phyloP scores from a whole-genome alignment of 495 filamentous ascomycete genomes.

The Lophium mytilinum region DNA sequence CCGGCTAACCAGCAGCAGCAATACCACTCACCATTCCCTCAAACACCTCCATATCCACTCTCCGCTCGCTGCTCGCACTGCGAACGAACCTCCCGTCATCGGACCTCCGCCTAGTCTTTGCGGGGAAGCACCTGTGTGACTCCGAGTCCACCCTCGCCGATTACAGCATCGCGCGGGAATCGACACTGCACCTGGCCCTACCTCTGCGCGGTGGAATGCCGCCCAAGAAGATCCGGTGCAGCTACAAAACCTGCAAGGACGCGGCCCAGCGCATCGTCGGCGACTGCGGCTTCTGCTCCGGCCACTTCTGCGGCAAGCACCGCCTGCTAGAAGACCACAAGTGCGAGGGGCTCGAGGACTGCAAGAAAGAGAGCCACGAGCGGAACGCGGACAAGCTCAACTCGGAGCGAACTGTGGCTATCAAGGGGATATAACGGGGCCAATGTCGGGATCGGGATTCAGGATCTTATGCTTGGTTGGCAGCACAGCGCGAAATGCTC shows the following conservation, averaged over 20 bases:
- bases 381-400: constrained; percentile 87
- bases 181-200: constrained; percentile 37
- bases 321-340: constrained; percentile 87
- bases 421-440: constrained; percentile 49
- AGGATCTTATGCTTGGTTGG: too few species aligned
- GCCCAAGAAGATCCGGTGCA: constrained; percentile 77
- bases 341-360: constrained; percentile 90
- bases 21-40: constrained; percentile 39
- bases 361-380: constrained; percentile 91
- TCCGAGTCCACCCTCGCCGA: constrained; percentile 23
- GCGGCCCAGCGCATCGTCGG: constrained; percentile 85
- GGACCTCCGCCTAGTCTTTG: constrained; percentile 38
- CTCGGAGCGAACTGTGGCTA: constrained; percentile 69
- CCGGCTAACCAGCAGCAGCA: constrained; percentile 27
- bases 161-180: constrained; percentile 35
- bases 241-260: constrained; percentile 78
- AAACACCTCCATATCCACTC: constrained; percentile 37
- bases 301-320: constrained; percentile 91
- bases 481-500: too few species aligned
- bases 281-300: constrained; percentile 90
- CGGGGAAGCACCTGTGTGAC: constrained; percentile 41
- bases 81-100: constrained; percentile 35
- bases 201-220: constrained; percentile 44
- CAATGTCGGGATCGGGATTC: too few species aligned
- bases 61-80: constrained; percentile 40